phyloP scores from a whole-genome alignment of 179 eudicot species.

The Actinidia arguta region DNA sequence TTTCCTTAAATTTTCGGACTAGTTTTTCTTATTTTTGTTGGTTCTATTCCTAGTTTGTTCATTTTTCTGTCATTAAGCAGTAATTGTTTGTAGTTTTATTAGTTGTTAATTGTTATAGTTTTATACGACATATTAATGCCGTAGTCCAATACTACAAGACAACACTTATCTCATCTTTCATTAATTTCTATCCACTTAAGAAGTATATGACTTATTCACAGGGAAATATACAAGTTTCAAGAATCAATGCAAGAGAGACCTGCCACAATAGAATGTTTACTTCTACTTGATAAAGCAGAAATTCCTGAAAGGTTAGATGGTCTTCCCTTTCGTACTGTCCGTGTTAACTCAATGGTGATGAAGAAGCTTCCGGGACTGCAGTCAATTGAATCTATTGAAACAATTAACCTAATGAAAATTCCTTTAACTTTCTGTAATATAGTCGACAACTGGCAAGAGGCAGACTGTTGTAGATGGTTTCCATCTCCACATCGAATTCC shows the following conservation, averaged over 20 bases:
- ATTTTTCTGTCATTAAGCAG: background rate
- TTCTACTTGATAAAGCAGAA: conserved; percentile 69
- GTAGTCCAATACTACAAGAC: background rate
- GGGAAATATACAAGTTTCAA: conserved; percentile 77
- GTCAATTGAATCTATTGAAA: conserved; percentile 81
- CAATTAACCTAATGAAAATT: conserved; percentile 73
- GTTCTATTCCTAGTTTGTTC: background rate
- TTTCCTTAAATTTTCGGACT: background rate
- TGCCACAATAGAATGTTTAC: conserved; percentile 55
- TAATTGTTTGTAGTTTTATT: background rate
- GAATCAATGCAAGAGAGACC: conserved; percentile 34
- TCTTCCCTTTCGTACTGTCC: conserved; percentile 46
- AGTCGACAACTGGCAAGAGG: conserved; percentile 37
- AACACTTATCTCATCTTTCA: too few relatives aligned
- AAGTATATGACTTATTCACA: conserved; percentile 30
- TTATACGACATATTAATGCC: background rate
- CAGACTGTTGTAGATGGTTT: conserved; percentile 57
- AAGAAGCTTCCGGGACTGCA: conserved; percentile 87
- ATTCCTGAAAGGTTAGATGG: conserved; percentile 58
- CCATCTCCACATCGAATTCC: conserved; percentile 68
- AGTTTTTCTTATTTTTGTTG: background rate
- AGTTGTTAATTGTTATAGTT: background rate
- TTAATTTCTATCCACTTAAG: too few relatives aligned
- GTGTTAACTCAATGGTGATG: conserved; percentile 76
- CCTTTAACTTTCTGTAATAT: conserved; percentile 64